A percentile compares a stretch with the other conserved stretches of the same genome.
Evolutionary conservation across 768 basidiomycete species (phyloP).

Genomic region (Lactifluus rugatus): DNA sequence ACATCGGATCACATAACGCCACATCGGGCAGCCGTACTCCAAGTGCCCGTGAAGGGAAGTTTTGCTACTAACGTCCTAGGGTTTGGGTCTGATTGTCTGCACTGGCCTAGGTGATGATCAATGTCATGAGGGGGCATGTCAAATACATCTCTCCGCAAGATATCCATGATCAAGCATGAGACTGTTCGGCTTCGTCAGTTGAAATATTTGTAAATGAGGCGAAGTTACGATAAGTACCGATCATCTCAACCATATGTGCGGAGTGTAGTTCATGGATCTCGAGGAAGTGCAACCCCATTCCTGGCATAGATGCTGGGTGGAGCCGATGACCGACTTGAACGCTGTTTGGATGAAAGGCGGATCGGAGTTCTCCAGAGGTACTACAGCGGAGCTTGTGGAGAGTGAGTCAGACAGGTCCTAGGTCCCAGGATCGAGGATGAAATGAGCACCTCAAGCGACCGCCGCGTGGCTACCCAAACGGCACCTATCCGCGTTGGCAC

Average conservation of each 20-base stretch:
- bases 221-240: conserved; percentile 1
- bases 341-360: conserved; percentile 14
- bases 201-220: neutral
- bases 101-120: conserved; percentile 15
- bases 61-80: conserved; percentile 9
- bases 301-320: conserved; percentile 1
- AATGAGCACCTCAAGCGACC: conserved; percentile 10
- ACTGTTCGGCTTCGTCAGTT: neutral
- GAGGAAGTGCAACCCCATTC: conserved; percentile 9
- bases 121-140: conserved; percentile 10
- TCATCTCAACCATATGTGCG: conserved; percentile 12
- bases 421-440: neutral
- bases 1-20: neutral
- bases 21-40: neutral
- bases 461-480: conserved; percentile 14
- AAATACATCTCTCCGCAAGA: conserved; percentile 17
- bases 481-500: conserved; percentile 15
- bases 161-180: conserved; percentile 18
- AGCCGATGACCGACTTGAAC: conserved; percentile 3
- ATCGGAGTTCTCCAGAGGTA: neutral
- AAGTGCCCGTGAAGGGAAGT: neutral
- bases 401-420: neutral
- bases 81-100: conserved; percentile 9
- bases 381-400: conserved; percentile 6
- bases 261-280: conserved; percentile 4